phyloP scores from a whole-genome alignment of 768 basidiomycete species.

The Rickenella mellea region DNA sequence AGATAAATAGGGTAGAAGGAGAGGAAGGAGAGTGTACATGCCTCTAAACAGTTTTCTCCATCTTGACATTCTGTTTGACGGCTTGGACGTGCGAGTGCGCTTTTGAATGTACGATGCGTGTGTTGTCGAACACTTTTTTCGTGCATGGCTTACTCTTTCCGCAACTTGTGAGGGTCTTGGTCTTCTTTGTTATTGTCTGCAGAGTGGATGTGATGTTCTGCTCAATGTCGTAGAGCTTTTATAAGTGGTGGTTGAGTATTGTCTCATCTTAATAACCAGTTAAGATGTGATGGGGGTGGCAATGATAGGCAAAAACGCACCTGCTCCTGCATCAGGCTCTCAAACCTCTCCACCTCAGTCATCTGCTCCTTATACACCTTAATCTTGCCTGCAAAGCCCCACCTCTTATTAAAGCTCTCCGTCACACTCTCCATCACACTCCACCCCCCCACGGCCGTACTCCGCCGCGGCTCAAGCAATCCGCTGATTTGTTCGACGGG shows the following conservation, averaged over 20 bases:
- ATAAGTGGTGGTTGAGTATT: conserved; percentile 73
- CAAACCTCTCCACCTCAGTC: conserved; percentile 83
- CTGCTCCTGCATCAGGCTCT: conserved; percentile 62
- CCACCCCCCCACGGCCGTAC: conserved; percentile 83
- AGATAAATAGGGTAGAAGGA: neutral
- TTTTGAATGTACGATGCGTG: conserved; percentile 73
- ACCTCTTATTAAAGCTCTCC: conserved; percentile 87
- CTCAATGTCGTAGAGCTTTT: conserved; percentile 86
- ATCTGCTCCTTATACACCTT: conserved; percentile 98
- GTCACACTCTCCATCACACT: conserved; percentile 91
- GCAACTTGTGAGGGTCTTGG: conserved; percentile 55
- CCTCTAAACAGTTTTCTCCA: conserved; percentile 78
- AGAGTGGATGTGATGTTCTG: conserved; percentile 64
- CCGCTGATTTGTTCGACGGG: conserved; percentile 96
- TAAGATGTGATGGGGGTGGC: neutral
- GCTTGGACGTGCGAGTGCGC: conserved; percentile 67
- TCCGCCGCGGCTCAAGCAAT: conserved; percentile 82
- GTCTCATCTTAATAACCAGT: conserved; percentile 59
- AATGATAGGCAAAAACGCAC: conserved; percentile 29
- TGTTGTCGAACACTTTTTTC: conserved; percentile 65
- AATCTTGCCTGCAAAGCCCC: conserved; percentile 90
- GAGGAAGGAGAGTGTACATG: conserved; percentile 46
- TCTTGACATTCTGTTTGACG: conserved; percentile 83
- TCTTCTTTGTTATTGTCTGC: conserved; percentile 65
- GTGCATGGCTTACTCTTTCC: conserved; percentile 58